phyloP scores from a whole-genome alignment of 1,284 basidiomycete species.

The Pseudozyma pruni region DNA sequence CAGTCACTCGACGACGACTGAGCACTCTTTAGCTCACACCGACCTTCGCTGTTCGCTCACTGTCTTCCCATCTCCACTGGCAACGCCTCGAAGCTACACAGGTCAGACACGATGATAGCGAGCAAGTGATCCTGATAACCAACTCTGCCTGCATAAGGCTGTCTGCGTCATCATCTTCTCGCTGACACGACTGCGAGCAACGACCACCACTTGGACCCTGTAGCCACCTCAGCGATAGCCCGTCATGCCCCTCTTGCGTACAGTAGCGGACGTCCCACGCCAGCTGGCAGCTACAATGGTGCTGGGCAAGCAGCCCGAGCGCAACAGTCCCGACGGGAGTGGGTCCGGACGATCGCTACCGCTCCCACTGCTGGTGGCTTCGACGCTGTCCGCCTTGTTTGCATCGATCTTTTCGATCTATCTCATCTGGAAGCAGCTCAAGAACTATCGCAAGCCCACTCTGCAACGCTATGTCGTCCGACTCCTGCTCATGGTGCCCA shows the following conservation, averaged over 20 bases:
- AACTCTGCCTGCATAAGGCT: no score
- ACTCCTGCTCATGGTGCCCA: slow-evolving; percentile 96
- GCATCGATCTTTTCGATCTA: slow-evolving; percentile 81
- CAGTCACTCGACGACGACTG: background rate
- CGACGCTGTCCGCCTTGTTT: slow-evolving; percentile 74
- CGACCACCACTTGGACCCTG: background rate
- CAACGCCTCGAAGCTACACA: no score
- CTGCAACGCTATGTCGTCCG: slow-evolving; percentile 84
- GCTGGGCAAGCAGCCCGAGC: slow-evolving; percentile 13
- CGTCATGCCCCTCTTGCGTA: slow-evolving; percentile 23
- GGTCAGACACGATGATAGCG: no score
- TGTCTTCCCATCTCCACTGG: no score
- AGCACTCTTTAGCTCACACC: no score
- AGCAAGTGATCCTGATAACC: no score
- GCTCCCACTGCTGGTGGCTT: slow-evolving; percentile 72
- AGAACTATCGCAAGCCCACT: slow-evolving; percentile 70
- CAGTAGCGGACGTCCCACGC: slow-evolving; percentile 6
- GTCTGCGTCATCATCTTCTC: no score
- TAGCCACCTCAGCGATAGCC: background rate
- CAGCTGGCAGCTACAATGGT: slow-evolving; percentile 7
- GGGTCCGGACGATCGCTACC: slow-evolving; percentile 72
- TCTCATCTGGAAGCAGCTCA: slow-evolving; percentile 87
- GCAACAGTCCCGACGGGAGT: slow-evolving; percentile 33
- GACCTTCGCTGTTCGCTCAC: no score
- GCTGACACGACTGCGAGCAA: no score